phyloP scores from a whole-genome alignment of 2,329 filamentous ascomycete genomes.

The Cladophialophora chaetospira region DNA sequence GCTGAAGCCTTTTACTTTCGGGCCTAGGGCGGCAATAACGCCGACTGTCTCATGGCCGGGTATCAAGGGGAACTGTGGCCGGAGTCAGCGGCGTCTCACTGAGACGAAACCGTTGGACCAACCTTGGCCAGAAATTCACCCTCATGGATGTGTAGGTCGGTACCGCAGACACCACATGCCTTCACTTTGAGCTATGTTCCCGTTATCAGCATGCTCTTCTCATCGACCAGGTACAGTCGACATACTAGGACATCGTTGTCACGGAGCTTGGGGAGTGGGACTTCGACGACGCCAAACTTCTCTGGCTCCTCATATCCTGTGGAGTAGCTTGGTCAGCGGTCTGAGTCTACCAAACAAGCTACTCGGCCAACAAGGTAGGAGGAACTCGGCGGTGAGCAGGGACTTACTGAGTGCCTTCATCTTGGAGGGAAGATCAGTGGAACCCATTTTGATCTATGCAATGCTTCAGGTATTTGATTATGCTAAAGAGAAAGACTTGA shows the following conservation, averaged over 20 bases:
- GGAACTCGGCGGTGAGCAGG: background rate
- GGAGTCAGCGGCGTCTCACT: constrained; percentile 11
- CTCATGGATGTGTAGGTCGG: constrained; percentile 59
- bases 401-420: constrained; percentile 65
- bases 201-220: constrained; percentile 31
- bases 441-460: constrained; percentile 36
- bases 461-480: constrained; percentile 3
- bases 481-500: background rate
- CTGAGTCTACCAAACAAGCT: background rate
- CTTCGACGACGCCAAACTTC: constrained; percentile 61
- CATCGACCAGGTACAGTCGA: constrained; percentile 3
- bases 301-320: constrained; percentile 61
- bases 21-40: constrained; percentile 61
- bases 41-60: constrained; percentile 70
- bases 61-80: constrained; percentile 62
- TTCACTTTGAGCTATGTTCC: constrained; percentile 62
- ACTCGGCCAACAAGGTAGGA: background rate
- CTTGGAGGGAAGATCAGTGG: constrained; percentile 50
- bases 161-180: constrained; percentile 65
- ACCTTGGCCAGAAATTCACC: constrained; percentile 65
- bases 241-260: constrained; percentile 60
- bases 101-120: constrained; percentile 22
- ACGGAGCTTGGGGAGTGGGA: constrained; percentile 63
- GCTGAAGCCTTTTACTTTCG: constrained; percentile 61
- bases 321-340: constrained; percentile 1